Conservation (phyloP, 331 rosid species). For the Cydonia oblonga region DNA sequence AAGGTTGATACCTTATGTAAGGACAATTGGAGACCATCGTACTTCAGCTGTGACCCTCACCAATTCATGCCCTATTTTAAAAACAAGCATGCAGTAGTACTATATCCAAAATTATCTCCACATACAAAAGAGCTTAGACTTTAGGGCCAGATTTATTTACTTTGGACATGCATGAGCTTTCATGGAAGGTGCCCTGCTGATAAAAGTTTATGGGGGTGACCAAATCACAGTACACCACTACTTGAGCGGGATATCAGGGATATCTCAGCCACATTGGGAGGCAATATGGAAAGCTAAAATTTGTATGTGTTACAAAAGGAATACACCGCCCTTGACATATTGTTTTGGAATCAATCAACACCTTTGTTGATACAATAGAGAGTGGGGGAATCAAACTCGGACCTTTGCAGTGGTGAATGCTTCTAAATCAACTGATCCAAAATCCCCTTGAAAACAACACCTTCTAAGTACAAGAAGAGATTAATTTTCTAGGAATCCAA, state of each 20-base stretch:
- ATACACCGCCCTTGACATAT: not conserved
- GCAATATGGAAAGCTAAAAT: slow-evolving; percentile 10
- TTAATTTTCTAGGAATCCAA: too few relatives aligned
- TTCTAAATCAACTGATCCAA: too few relatives aligned
- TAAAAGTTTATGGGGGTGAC: not conserved
- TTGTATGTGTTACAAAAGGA: not conserved
- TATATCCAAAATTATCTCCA: not conserved
- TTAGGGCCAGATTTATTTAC: not conserved
- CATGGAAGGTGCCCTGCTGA: not conserved
- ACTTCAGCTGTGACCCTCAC: not conserved
- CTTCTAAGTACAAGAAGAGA: too few relatives aligned
- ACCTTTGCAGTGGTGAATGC: not conserved
- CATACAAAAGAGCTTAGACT: not conserved
- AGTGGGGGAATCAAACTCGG: not conserved
- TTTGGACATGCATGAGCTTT: not conserved
- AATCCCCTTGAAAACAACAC: too few relatives aligned
- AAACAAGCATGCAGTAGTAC: not conserved
- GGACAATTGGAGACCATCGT: not conserved
- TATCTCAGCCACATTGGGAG: slow-evolving; percentile 21
- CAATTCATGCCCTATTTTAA: not conserved
- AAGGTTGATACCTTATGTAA: not conserved
- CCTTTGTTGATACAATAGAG: not conserved
- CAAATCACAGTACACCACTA: not conserved
- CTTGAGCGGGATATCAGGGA: slow-evolving; percentile 37
- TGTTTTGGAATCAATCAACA: not conserved